Evolutionary conservation across 148 eudicot genomes (phyloP).

Genomic region (Vaccinium corymbosum): DNA sequence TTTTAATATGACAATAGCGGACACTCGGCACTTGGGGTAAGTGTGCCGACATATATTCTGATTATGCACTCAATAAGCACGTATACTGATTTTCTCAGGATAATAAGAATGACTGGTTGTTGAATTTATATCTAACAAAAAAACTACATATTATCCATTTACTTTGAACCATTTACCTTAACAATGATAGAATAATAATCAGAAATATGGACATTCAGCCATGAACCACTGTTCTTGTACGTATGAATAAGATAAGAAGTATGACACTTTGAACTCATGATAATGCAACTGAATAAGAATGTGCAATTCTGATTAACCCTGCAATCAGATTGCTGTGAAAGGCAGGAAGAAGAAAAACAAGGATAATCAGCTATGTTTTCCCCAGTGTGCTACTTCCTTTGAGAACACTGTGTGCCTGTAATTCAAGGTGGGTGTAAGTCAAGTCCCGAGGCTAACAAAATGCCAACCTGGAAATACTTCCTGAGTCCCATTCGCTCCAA

Average conservation of each 20-base stretch:
- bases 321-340: neutral
- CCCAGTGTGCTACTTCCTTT: neutral
- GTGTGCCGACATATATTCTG: neutral
- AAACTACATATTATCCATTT: neutral
- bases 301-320: neutral
- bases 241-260: neutral
- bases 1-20: too few relatives aligned
- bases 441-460: neutral
- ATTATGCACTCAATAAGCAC: neutral
- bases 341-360: neutral
- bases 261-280: neutral
- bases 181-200: neutral
- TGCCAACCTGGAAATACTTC: constrained; percentile 76
- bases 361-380: neutral
- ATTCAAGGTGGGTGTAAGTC: neutral
- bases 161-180: neutral
- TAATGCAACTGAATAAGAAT: neutral
- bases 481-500: constrained; percentile 74
- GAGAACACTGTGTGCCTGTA: neutral
- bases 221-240: neutral
- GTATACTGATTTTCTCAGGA: neutral
- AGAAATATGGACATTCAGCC: neutral
- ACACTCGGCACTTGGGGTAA: neutral
- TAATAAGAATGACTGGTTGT: neutral
- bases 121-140: too few relatives aligned